These are phyloP conservation scores for Aspergillus calidoustus DNA, from an alignment of 2,329 filamentous ascomycete species.

Conservation along the genomic window DNA sequence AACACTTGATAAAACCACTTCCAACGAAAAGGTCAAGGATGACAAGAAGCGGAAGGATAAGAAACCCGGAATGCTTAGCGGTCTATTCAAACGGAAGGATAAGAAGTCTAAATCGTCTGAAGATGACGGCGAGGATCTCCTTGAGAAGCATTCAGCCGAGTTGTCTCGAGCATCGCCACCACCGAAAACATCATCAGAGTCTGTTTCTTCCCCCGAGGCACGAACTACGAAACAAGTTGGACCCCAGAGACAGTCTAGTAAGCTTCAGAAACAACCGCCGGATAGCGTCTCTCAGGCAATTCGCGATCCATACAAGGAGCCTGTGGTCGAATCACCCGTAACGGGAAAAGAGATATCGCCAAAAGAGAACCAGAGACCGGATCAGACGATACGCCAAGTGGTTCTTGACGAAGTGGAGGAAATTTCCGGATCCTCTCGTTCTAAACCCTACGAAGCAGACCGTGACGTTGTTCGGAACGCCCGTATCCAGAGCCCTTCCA, in stretches of 20 bases:
- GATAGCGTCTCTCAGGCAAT: constrained; percentile 43
- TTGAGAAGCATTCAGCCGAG: constrained; percentile 67
- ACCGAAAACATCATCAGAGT: constrained; percentile 52
- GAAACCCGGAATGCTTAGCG: constrained; percentile 73
- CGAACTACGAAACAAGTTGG: constrained; percentile 36
- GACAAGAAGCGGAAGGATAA: constrained; percentile 76
- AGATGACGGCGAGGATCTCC: constrained; percentile 48
- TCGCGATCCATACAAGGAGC: constrained; percentile 44
- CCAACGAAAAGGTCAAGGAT: constrained; percentile 69
- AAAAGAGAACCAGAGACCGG: constrained; percentile 27
- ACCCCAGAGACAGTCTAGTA: constrained; percentile 65
- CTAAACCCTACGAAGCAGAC: constrained; percentile 26
- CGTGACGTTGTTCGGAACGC: constrained; percentile 26
- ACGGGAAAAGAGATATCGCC: constrained; percentile 27
- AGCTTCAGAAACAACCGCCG: constrained; percentile 72
- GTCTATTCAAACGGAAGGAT: constrained; percentile 69
- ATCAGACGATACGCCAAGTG: constrained; percentile 43
- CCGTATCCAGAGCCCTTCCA: constrained; percentile 29
- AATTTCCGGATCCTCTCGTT: constrained; percentile 26
- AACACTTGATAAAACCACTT: constrained; percentile 70
- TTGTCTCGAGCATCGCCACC: constrained; percentile 50
- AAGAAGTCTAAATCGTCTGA: constrained; percentile 60
- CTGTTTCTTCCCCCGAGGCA: constrained; percentile 42
- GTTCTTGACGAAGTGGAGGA: constrained; percentile 35
- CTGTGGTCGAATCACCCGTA: constrained; percentile 27